Base-by-base conservation (phyloP, 163 green algal species). In the Trebouxia gelatinosa region DNA sequence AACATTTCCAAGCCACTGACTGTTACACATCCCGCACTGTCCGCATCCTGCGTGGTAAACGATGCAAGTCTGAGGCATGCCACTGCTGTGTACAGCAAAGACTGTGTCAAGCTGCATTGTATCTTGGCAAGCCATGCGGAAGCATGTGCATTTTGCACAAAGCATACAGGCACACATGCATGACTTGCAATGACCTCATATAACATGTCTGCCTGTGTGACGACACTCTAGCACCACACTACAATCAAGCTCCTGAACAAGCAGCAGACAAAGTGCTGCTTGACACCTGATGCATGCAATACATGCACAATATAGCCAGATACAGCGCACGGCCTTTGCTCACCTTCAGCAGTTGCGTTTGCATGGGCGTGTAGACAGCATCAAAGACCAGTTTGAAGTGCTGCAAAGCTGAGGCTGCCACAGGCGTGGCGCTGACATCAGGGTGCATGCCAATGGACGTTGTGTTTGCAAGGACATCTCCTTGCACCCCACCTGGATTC, bases 1-100 rank as follows among this genome's bases (percentile, higher is more conserved):
- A 99, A 99, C 96, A 99, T 99, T 37, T 96, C 89, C 43, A 99
- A 80, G 0, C 96, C 96, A n/a, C 91, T 97, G n/a, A 97, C 95
- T 0, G 88, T 75, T n/a, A 70, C 64, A 70, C 85, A 93, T 5
- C 95, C 95, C 1, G 68, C 86, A 2, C 78, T 88, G 48, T 81
- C 59, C 13, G 93, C 94, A 19, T 77, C 80, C 80, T 79, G 79
- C 74, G n/a, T n/a, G n/a, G n/a, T n/a, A n/a, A n/a, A n/a, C n/a
- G n/a, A n/a, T n/a, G n/a, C 48, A 29, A 29, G 48, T 59, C 48
- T 28, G 48, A 23, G 23, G 23, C 48, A 19, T 59, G 48, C 48
- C 48, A 59, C 48, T 59, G 48, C 48, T 28, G 19, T 59, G 48
- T 3, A n/a, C n/a, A n/a, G n/a, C n/a, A n/a, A n/a, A n/a, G n/a